Percentiles rank a stretch among this genome's conserved stretches.
phyloP scores from a whole-genome alignment of 805 yeast species.

The Kodamaea laetipori region DNA sequence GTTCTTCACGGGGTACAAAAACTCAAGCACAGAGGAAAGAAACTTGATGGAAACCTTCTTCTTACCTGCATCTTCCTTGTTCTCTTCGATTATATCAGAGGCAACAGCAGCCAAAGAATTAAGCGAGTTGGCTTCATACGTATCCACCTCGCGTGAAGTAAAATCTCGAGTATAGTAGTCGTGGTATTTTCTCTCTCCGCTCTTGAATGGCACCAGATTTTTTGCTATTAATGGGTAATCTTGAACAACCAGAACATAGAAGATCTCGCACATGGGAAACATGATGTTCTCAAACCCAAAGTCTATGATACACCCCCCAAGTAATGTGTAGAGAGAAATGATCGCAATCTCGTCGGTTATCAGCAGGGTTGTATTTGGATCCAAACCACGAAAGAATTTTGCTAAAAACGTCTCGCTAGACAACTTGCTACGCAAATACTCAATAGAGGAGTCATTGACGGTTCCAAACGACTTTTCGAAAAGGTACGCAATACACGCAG shows the following conservation, averaged over 20 bases:
- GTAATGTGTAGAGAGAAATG: conserved; percentile 54
- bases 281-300: conserved; percentile 77
- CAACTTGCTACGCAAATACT: conserved; percentile 50
- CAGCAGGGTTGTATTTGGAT: conserved; percentile 35
- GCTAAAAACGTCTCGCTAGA: conserved; percentile 44
- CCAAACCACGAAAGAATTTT: conserved; percentile 50
- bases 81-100: conserved; percentile 22
- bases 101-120: conserved; percentile 41
- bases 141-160: conserved; percentile 10
- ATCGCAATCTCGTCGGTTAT: conserved; percentile 52
- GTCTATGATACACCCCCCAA: conserved; percentile 75
- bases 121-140: conserved; percentile 17
- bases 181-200: conserved; percentile 2
- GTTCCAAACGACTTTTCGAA: conserved; percentile 63
- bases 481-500: conserved; percentile 58
- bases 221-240: conserved; percentile 69
- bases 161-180: conserved; percentile 8
- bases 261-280: conserved; percentile 65
- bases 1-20: conserved; percentile 62
- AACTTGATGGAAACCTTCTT: conserved; percentile 49
- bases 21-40: conserved; percentile 56
- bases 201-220: conserved; percentile 31
- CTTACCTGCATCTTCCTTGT: conserved; percentile 11
- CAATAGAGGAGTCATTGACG: conserved; percentile 55
- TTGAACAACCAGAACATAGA: conserved; percentile 57